These are phyloP conservation scores for Marchantia polymorpha DNA, from an alignment of 225 moss, liverwort and hornwort genomes.

Conservation along the genomic window DNA sequence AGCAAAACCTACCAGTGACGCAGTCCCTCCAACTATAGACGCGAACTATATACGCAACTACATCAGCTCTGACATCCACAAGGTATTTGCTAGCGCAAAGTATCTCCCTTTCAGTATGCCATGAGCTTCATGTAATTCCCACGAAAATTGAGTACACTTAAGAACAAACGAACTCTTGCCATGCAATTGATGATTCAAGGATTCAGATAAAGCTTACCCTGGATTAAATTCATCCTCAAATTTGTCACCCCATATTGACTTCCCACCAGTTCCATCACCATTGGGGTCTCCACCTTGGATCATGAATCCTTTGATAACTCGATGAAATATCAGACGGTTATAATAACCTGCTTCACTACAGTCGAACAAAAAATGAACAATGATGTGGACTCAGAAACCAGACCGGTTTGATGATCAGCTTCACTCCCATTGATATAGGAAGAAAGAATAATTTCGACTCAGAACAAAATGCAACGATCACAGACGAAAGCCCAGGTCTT, in stretches of 20 bases:
- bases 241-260: slow-evolving; percentile 64
- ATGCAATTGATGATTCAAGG: background rate
- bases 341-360: slow-evolving; percentile 74
- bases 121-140: no score
- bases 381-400: background rate
- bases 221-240: slow-evolving; percentile 58
- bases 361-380: background rate
- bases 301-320: slow-evolving; percentile 76
- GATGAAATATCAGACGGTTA: slow-evolving; percentile 56
- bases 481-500: background rate
- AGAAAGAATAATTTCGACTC: background rate
- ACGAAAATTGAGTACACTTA: background rate
- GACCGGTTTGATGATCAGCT: background rate
- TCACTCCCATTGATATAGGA: background rate
- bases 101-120: no score
- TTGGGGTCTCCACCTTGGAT: slow-evolving; percentile 74
- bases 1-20: no score
- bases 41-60: no score
- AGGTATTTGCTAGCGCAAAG: no score
- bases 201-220: slow-evolving; percentile 36
- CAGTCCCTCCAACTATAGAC: no score
- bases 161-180: background rate
- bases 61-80: no score
- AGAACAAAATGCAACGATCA: background rate
- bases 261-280: slow-evolving; percentile 67